Base-by-base conservation (phyloP, 129 eudicot species). In the Chrysanthemum makinoi region DNA sequence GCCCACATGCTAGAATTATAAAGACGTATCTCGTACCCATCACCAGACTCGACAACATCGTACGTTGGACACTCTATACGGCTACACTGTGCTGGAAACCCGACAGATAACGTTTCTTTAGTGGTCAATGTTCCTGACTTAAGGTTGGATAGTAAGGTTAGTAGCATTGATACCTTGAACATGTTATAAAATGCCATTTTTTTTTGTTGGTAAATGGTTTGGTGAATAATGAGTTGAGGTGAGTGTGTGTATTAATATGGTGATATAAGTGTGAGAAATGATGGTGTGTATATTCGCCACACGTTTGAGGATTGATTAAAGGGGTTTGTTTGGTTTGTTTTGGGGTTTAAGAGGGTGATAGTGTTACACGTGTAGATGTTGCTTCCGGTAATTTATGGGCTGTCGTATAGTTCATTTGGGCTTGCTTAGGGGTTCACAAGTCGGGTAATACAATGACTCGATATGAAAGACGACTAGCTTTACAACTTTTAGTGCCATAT, bases 51-150 rank as follows among this genome's bases (percentile, higher is more conserved):
- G 51, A 87, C 71, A 12, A 93, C 81, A 65, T 89, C 90, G 81
- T 89, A 94, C 12, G 57, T 72, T 0, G 98, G 98, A 80, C 98
- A 94, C 80, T 94, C 98, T 30, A 94, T 94, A 9, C 96, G 90
- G 80, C 33, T 77, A 73, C 98, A 94, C 56, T 84, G 59, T 56
- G 89, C 71, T 30, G 95, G 97, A 53, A 74, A 77, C 14, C 56
- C 64, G 4, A 53, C 72, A 33, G 75, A 72, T 11, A 64, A 55
- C 19, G 62, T 64, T 12, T 65, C 35, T 63, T 60, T 80, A 19
- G 35, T 19, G 44, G 84, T 75, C 86, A 82, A 80, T 43, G 85
- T 5, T 8, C 75, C 59, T 55, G 78, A 66, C 30, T 87, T 80
- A 17, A 72, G 47, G 74, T 79, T 67, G 71, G 95, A 80, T 54